Evolutionary conservation across 805 yeast genomes (phyloP), one percentile per base, ranked within the genome.

Genomic region (Kuraishia piskuri): DNA sequence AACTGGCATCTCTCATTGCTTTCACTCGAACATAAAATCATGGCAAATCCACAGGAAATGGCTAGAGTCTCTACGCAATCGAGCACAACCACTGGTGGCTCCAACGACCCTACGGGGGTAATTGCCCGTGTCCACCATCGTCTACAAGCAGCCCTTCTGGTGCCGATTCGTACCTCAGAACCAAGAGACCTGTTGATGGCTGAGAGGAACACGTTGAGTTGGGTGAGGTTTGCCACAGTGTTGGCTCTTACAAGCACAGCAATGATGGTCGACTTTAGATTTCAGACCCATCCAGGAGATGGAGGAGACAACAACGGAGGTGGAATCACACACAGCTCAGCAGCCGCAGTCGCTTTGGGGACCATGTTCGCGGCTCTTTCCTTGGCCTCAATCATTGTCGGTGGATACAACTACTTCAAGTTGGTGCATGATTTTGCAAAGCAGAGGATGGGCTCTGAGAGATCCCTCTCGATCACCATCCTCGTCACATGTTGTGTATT

Each of bases 181-280:
- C 83, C 84, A 1, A 64, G 84, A 46, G 84, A 79, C 60, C 75
- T 76, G 8, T 63, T 79, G 19, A 81, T 79, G 69, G 72, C 75
- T 53, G 84, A 79, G 58, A 63, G 84, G 37, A 79, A 83, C 1
- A 73, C 78, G 20, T 63, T 79, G 17, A 68, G 78, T 25, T 79
- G 80, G 68, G 61, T 78, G 47, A 66, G 79, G 52, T 76, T 79
- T 57, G 63, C 80, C 1, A 61, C 73, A 4, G 69, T 79, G 10
- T 62, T 79, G 20, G 70, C 74, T 54, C 66, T 80, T 50, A 70
- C 78, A 2, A 73, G 82, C 1, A 67, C 76, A 36, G 80, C 80
- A 1, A 69, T 79, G 19, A 58, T 74, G 6, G 56, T 78, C 5
- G 74, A 79, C 57, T 77, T 74, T 61, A 67, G 73, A 52, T 61